phyloP scores from a whole-genome alignment of 2,329 filamentous ascomycete species.

The Basipetospora sp. region DNA sequence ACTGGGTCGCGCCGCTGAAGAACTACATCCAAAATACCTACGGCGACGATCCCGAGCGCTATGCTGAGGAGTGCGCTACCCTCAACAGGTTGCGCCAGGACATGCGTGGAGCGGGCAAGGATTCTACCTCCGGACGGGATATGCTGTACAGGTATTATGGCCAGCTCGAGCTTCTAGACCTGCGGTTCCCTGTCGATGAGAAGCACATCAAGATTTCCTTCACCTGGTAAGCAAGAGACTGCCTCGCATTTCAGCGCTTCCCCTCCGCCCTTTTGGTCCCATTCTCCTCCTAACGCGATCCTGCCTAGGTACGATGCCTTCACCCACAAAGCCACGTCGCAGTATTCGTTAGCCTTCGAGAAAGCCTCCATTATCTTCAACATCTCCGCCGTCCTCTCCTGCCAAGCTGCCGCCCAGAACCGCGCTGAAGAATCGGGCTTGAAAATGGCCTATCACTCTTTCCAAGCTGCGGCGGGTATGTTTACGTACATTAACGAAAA shows the following conservation, averaged over 20 bases:
- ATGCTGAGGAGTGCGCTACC: constrained; percentile 85
- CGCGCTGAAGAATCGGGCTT: constrained; percentile 81
- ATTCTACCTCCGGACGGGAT: constrained; percentile 85
- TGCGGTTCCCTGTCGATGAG: constrained; percentile 93
- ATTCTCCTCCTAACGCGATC: constrained; percentile 1
- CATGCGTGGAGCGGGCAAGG: constrained; percentile 92
- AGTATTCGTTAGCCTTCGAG: constrained; percentile 93
- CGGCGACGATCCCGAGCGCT: constrained; percentile 90
- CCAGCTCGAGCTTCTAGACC: constrained; percentile 82
- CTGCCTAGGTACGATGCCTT: constrained; percentile 89
- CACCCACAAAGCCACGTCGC: constrained; percentile 90
- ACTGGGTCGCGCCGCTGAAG: constrained; percentile 89
- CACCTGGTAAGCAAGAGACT: constrained; percentile 58
- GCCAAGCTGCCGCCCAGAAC: constrained; percentile 85
- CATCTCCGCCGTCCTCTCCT: constrained; percentile 90
- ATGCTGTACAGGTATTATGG: constrained; percentile 95
- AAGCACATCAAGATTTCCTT: constrained; percentile 99
- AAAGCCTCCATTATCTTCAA: constrained; percentile 99
- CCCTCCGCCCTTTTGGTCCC: not conserved
- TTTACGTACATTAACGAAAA: constrained; percentile 99
- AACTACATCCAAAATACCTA: constrained; percentile 85
- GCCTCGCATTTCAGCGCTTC: not conserved
- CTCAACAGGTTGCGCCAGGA: constrained; percentile 93
- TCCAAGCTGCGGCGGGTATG: constrained; percentile 96
- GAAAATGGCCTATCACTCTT: constrained; percentile 94